A percentile compares a stretch with the other conserved stretches of the same genome.
Evolutionary conservation across 2,329 filamentous ascomycete species (phyloP).

Genomic region (Ophiocordyceps camponoti-leonardi): DNA sequence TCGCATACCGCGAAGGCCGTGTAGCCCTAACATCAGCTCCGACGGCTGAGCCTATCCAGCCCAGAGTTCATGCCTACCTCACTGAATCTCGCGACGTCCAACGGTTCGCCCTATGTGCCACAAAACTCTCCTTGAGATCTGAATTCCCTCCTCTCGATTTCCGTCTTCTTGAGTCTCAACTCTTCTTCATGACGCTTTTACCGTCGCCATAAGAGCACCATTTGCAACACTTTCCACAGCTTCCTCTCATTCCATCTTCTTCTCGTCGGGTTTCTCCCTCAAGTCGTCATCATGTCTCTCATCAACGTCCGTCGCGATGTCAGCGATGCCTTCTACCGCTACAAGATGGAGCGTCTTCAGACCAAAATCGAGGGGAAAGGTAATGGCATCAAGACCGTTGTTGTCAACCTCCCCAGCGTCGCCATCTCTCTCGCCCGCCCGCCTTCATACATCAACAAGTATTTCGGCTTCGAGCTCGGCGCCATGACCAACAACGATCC

Average conservation of each 20-base stretch:
- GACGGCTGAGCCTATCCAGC: conserved; percentile 59
- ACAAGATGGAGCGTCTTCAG: conserved; percentile 99
- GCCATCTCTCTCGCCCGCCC: conserved; percentile 83
- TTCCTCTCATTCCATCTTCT: background rate
- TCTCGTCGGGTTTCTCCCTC: background rate
- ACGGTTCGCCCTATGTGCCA: conserved; percentile 38
- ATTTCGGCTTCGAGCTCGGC: conserved; percentile 97
- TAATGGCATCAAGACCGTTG: conserved; percentile 97
- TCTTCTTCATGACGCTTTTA: conserved; percentile 20
- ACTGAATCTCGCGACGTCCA: conserved; percentile 26
- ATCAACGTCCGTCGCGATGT: conserved; percentile 98
- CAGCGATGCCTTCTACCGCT: conserved; percentile 97
- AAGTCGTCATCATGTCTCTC: conserved; percentile 66
- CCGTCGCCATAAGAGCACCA: conserved; percentile 6
- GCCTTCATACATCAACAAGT: conserved; percentile 94
- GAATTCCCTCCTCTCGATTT: conserved; percentile 27
- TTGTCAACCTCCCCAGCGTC: conserved; percentile 92
- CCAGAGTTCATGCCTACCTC: conserved; percentile 40
- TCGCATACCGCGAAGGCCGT: conserved; percentile 88
- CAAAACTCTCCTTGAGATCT: conserved; percentile 35
- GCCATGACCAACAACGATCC: conserved; percentile 98
- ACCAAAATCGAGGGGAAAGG: conserved; percentile 99
- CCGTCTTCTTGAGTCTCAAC: background rate
- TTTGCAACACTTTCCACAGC: conserved; percentile 4
- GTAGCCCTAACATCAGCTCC: conserved; percentile 74